Percentiles rank a stretch among this genome's conserved stretches.
Conservation (phyloP, 2,329 filamentous ascomycete species). For the Neurospora sp. region DNA sequence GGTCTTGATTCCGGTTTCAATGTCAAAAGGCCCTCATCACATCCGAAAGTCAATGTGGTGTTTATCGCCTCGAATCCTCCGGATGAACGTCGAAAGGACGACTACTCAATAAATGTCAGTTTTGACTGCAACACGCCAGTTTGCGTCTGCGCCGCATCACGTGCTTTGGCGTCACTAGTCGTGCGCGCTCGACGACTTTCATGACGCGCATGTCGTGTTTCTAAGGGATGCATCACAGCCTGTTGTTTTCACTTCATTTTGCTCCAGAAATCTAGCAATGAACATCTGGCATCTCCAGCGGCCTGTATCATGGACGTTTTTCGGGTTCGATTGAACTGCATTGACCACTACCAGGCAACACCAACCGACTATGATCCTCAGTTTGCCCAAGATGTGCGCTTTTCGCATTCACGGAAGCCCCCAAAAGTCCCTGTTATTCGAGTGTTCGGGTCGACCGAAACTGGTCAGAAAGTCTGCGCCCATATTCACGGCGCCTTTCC, state of each 20-base stretch:
- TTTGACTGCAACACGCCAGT: neutral
- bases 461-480: slow-evolving; percentile 89
- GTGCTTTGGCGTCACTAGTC: neutral
- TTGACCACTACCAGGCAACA: slow-evolving; percentile 83
- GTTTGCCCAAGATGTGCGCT: slow-evolving; percentile 55
- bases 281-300: neutral
- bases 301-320: slow-evolving; percentile 55
- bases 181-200: neutral
- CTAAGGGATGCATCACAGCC: neutral
- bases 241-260: neutral
- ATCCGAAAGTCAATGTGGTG: neutral
- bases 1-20: neutral
- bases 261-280: slow-evolving; percentile 2
- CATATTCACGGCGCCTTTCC: slow-evolving; percentile 95
- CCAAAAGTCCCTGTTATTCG: slow-evolving; percentile 79
- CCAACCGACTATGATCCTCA: slow-evolving; percentile 75
- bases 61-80: neutral
- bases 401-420: slow-evolving; percentile 48
- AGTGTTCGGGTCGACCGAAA: slow-evolving; percentile 86
- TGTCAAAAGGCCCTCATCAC: neutral
- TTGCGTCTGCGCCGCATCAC: neutral
- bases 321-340: slow-evolving; percentile 84
- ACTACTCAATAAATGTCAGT: neutral
- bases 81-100: neutral
- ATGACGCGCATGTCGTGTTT: neutral